phyloP scores from a whole-genome alignment of 305 asterid species.

The Fraxinus albicans region DNA sequence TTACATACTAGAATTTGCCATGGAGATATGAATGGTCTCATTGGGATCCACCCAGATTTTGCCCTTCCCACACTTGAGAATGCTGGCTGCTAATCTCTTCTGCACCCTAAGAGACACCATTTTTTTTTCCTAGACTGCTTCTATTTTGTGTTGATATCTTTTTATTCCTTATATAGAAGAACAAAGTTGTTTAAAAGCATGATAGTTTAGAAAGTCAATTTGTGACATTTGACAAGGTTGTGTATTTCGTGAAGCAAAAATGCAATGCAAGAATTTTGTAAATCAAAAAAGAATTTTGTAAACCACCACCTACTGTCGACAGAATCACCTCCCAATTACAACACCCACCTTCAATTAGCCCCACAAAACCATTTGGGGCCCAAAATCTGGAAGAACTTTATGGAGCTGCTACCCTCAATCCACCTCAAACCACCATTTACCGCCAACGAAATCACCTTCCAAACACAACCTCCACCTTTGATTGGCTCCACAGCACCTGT shows the following conservation, averaged over 20 bases:
- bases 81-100: constrained; percentile 39
- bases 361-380: too few species aligned
- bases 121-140: background rate
- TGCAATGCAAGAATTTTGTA: background rate
- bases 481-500: too few species aligned
- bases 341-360: too few species aligned
- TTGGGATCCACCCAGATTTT: constrained; percentile 47
- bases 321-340: too few species aligned
- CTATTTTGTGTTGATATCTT: background rate
- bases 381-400: too few species aligned
- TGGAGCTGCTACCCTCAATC: too few species aligned
- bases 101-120: constrained; percentile 48
- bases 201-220: background rate
- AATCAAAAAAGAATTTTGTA: background rate
- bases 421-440: too few species aligned
- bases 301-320: too few species aligned
- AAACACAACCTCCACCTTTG: too few species aligned
- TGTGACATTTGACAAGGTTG: background rate
- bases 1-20: constrained; percentile 44
- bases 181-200: background rate
- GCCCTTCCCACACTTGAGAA: constrained; percentile 36
- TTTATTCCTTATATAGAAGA: background rate
- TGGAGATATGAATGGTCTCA: constrained; percentile 39
- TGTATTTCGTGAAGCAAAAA: background rate
- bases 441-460: too few species aligned